These are phyloP conservation scores for Cyathus striatus DNA, from an alignment of 768 basidiomycete species.

Conservation along the genomic window DNA sequence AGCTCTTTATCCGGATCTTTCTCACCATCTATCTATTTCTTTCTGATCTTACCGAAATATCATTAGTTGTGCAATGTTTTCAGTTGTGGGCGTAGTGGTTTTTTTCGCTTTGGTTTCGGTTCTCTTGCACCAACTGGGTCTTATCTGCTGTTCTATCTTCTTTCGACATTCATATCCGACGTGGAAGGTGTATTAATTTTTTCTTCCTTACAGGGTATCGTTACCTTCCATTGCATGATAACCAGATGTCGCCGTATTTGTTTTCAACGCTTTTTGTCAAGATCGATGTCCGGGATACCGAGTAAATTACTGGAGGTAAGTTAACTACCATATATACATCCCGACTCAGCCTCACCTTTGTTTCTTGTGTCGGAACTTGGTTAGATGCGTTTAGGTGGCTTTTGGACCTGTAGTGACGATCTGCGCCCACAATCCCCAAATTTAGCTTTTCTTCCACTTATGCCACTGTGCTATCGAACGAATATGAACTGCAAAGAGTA, in stretches of 20 bases:
- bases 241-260: slow-evolving; percentile 80
- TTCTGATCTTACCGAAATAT: too few species aligned
- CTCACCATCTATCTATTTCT: too few species aligned
- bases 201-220: slow-evolving; percentile 62
- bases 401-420: neutral
- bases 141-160: too few species aligned
- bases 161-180: too few species aligned
- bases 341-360: neutral
- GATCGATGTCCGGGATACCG: slow-evolving; percentile 38
- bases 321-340: too few species aligned
- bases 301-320: too few species aligned
- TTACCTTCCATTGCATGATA: slow-evolving; percentile 86
- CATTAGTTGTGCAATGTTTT: too few species aligned
- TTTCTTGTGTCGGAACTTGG: neutral
- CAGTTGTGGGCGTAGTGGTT: too few species aligned
- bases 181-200: neutral
- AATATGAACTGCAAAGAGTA: too few species aligned
- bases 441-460: neutral
- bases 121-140: too few species aligned
- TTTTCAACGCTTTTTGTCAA: slow-evolving; percentile 92
- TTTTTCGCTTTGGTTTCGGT: too few species aligned
- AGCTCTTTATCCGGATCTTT: too few species aligned
- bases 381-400: neutral
- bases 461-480: neutral
- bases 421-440: neutral